These are phyloP conservation scores for Tylopilus plumbeoviolaceoides DNA, from an alignment of 768 basidiomycete genomes.

Conservation along the genomic window DNA sequence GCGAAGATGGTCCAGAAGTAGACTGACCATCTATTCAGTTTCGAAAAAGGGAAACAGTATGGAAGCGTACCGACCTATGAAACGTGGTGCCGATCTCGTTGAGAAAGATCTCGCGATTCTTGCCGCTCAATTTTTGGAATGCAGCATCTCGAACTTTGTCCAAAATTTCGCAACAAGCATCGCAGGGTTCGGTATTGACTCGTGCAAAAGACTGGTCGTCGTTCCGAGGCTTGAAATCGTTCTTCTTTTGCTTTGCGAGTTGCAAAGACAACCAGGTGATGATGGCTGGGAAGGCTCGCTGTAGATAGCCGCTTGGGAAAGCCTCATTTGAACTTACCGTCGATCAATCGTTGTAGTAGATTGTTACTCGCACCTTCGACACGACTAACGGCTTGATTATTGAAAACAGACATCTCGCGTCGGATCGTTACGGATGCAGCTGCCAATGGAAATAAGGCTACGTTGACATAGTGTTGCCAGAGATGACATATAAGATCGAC, in stretches of 20 bases:
- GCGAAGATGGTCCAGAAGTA: conserved; percentile 89
- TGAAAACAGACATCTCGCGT: conserved; percentile 90
- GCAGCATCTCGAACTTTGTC: conserved; percentile 78
- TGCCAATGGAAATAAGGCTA: conserved; percentile 84
- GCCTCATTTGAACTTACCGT: conserved; percentile 49
- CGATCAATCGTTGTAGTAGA: conserved; percentile 75
- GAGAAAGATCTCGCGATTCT: conserved; percentile 89
- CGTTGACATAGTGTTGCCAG: conserved; percentile 95
- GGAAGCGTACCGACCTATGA: conserved; percentile 56
- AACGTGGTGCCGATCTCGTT: conserved; percentile 93
- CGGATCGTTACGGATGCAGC: conserved; percentile 81
- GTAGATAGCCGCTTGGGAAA: neutral
- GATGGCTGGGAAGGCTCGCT: conserved; percentile 45
- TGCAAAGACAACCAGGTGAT: conserved; percentile 70
- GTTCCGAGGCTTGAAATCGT: conserved; percentile 94
- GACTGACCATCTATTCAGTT: conserved; percentile 39
- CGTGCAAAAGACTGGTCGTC: conserved; percentile 94
- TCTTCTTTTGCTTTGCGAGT: conserved; percentile 89
- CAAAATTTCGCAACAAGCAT: conserved; percentile 78
- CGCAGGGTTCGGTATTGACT: conserved; percentile 92
- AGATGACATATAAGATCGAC: conserved; percentile 90
- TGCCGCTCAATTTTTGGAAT: conserved; percentile 77
- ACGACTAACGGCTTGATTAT: conserved; percentile 80
- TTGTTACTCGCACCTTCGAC: conserved; percentile 81
- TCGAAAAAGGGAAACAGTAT: neutral